Evolutionary conservation across 768 basidiomycete species (phyloP), one percentile per base, ranked within the genome.

Genomic region (Leccinellum luteum): DNA sequence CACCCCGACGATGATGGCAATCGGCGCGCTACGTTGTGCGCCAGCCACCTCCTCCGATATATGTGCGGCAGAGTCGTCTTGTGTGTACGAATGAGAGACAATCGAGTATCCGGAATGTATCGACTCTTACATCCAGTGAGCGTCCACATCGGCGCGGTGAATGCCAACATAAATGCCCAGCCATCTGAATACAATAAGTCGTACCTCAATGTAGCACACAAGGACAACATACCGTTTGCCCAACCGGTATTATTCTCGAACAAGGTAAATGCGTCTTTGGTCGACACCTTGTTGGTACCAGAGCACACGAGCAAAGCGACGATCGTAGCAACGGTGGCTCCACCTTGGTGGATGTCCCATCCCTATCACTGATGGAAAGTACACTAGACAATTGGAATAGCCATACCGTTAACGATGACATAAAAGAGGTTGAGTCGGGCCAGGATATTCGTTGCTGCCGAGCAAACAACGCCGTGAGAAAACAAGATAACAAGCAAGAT

Each of bases 81-180:
- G 17, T 34, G 17, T 34, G 21, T 38, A 32, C 2, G 17, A 10
- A 19, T 58, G 59, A 60, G 19, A 19, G 43, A 48, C n/a, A 3
- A 6, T 3, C 59, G 25, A 17, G 4, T 23, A 35, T 34, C 41
- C 28, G 30, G 4, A 17, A 51, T 10, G 43, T 30, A 56, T 25
- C 71, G 6, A 1, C 85, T n/a, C n/a, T 62, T 53, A 88, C 87
- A 89, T 58, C 87, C 88, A 4, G 88, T 89, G 53, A 90, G 71
- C 5, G 86, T 88, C 87, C 87, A 89, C 88, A 89, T 89, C 0
- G 86, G 85, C 1, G 88, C 76, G 0, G 86, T 87, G 65, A 90
- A 89, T 0, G 88, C 78, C 45, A 89, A 69, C 60, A 89, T 75
- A 67, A 89, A 89, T 2, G 87, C 85, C 87, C 87, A 89, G 17